phyloP scores from a whole-genome alignment of 148 eudicot genomes.

The Fallopia convolvulus region DNA sequence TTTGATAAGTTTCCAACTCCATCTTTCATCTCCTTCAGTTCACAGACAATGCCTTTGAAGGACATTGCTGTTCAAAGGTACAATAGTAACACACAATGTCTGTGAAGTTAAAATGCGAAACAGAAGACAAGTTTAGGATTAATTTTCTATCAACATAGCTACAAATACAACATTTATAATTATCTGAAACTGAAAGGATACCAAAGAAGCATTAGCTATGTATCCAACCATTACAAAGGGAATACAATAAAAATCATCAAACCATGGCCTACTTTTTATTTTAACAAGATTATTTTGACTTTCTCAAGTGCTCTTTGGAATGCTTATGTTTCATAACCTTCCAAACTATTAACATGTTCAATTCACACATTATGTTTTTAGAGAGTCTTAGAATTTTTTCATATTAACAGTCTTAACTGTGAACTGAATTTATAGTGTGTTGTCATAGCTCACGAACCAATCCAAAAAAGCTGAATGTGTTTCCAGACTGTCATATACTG shows the following conservation, averaged over 20 bases:
- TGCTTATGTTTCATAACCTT: not conserved
- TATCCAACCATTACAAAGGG: not conserved
- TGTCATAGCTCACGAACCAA: too few species aligned
- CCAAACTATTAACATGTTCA: not conserved
- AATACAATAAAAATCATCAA: not conserved
- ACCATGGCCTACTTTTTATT: too few species aligned
- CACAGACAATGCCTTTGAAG: conserved; percentile 65
- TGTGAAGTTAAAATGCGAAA: not conserved
- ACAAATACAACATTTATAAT: not conserved
- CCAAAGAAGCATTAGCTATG: not conserved
- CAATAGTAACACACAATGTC: not conserved
- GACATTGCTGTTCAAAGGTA: conserved; percentile 33
- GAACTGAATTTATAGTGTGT: too few species aligned
- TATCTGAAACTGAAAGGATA: not conserved
- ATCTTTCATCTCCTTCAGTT: conserved; percentile 66
- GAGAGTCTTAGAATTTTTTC: too few species aligned
- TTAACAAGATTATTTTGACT: not conserved
- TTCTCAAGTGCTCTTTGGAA: not conserved
- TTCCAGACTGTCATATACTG: too few species aligned
- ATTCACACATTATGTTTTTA: not conserved
- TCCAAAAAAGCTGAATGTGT: too few species aligned
- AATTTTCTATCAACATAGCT: not conserved
- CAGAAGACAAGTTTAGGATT: not conserved
- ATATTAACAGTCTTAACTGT: not conserved
- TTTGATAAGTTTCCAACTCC: conserved; percentile 66